Evolutionary conservation across 2,329 filamentous ascomycete genomes (phyloP).

Genomic region (Periconia macrospinosa): DNA sequence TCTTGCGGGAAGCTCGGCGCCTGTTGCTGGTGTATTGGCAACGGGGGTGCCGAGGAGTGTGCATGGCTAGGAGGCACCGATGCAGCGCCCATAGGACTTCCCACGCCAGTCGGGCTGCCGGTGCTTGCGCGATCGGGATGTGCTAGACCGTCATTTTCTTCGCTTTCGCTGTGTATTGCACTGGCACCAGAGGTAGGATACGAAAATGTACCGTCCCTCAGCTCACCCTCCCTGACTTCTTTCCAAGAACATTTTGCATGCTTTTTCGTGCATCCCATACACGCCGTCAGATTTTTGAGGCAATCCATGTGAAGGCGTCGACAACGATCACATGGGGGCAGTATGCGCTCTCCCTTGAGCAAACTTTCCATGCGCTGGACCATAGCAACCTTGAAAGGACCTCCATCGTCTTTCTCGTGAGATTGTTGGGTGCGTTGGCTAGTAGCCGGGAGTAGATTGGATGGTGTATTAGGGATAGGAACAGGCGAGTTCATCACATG

Average conservation of each 20-base stretch:
- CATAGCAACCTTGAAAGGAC: constrained; percentile 66
- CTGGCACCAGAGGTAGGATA: constrained; percentile 24
- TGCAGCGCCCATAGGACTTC: constrained; percentile 22
- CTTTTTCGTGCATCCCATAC: constrained; percentile 85
- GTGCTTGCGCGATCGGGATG: constrained; percentile 31
- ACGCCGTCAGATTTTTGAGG: constrained; percentile 82
- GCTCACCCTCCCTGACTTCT: constrained; percentile 74
- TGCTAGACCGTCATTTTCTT: constrained; percentile 15
- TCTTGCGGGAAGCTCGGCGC: constrained; percentile 12
- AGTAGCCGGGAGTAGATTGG: constrained; percentile 54
- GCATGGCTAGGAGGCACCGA: constrained; percentile 11
- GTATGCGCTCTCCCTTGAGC: constrained; percentile 70
- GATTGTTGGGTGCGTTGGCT: constrained; percentile 41
- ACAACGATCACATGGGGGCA: constrained; percentile 84
- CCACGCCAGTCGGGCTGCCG: constrained; percentile 27
- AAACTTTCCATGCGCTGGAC: constrained; percentile 75
- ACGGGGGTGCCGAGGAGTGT: constrained; percentile 3
- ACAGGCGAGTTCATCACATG: constrained; percentile 51
- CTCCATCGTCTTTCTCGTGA: constrained; percentile 58
- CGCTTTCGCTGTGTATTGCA: constrained; percentile 36
- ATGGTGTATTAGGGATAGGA: constrained; percentile 58
- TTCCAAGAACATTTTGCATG: constrained; percentile 89
- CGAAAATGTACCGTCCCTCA: constrained; percentile 37
- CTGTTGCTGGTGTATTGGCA: constrained; percentile 14
- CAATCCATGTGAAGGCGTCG: constrained; percentile 79